Evolutionary conservation across 805 yeast species (phyloP).

Genomic region (Yarrowia yakushimensis): DNA sequence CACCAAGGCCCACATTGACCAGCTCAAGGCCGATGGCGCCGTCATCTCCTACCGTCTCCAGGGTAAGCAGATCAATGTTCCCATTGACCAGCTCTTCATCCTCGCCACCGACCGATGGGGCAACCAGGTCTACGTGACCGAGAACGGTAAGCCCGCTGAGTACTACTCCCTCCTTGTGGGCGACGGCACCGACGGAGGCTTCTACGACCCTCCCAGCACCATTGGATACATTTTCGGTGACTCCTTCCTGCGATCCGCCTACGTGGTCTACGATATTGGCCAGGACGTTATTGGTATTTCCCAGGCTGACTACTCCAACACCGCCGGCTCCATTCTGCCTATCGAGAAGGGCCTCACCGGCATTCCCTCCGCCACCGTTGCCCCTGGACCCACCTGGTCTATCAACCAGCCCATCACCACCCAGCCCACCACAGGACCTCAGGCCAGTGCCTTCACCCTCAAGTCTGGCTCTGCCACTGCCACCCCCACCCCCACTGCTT

Average conservation of each 20-base stretch:
- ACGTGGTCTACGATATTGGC: constrained; percentile 63
- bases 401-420: neutral
- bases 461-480: neutral
- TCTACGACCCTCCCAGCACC: neutral
- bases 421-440: neutral
- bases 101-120: neutral
- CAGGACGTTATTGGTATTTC: constrained; percentile 54
- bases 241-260: constrained; percentile 57
- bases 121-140: neutral
- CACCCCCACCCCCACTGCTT: no score
- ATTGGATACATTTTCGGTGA: constrained; percentile 47
- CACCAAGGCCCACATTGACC: neutral
- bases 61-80: neutral
- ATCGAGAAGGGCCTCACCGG: neutral
- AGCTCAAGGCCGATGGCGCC: neutral
- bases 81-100: neutral
- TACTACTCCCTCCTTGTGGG: neutral
- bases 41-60: constrained; percentile 3
- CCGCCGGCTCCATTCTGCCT: neutral
- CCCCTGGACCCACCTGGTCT: neutral
- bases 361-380: neutral
- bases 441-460: neutral
- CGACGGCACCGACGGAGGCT: neutral
- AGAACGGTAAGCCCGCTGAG: neutral
- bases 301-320: constrained; percentile 39